These are phyloP conservation scores for Lentinus tigrinus DNA, from an alignment of 768 basidiomycete genomes.

Conservation along the genomic window DNA sequence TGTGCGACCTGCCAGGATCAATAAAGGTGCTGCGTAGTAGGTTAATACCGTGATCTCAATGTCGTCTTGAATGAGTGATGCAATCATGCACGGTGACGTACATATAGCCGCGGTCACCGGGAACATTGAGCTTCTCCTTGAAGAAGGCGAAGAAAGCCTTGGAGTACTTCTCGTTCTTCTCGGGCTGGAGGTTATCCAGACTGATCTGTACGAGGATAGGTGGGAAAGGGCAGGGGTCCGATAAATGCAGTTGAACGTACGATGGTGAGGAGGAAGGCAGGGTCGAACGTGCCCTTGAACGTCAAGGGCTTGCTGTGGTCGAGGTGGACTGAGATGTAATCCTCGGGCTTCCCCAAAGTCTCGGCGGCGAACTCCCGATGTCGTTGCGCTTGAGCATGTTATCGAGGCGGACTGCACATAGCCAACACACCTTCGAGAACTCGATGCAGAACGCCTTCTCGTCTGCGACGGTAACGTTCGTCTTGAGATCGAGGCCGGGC, in stretches of 20 bases:
- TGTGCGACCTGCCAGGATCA: conserved; percentile 2
- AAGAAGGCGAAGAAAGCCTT: conserved; percentile 55
- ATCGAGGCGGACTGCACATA: not conserved
- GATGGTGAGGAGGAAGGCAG: conserved; percentile 57
- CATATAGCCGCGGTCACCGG: conserved; percentile 61
- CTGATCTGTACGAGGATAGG: conserved; percentile 40
- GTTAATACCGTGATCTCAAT: not conserved
- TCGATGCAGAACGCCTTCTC: conserved; percentile 41
- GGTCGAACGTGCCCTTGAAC: conserved; percentile 63
- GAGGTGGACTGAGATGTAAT: conserved; percentile 52
- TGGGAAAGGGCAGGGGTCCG: not conserved
- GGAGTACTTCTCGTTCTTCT: conserved; percentile 52
- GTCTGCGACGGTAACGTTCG: conserved; percentile 38
- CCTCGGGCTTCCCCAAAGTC: conserved; percentile 53
- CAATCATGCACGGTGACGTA: too few species aligned
- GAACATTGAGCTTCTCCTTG: conserved; percentile 48
- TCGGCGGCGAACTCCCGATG: conserved; percentile 49
- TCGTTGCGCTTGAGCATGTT: not conserved
- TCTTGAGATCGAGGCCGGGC: conserved; percentile 40
- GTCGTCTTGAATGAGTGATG: not conserved
- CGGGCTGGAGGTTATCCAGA: conserved; percentile 52
- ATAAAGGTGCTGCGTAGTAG: not conserved
- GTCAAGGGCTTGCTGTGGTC: conserved; percentile 58
- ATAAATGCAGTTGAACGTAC: conserved; percentile 38
- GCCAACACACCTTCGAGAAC: conserved; percentile 51